Evolutionary conservation across 1,284 basidiomycete species (phyloP).

Genomic region (Porodaedalea pini): DNA sequence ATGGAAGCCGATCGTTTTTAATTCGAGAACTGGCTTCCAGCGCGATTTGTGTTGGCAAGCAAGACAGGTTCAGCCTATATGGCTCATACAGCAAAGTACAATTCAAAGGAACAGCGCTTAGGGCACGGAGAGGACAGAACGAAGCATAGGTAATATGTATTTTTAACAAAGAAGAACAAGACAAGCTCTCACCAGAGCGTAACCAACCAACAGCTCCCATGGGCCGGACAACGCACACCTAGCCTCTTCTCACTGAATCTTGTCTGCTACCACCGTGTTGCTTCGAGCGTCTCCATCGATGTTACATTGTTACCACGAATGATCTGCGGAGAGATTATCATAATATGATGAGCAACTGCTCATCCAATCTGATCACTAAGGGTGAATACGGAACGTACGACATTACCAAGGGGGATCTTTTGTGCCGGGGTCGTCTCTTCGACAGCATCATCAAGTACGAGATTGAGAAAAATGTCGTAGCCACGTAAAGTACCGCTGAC

Average conservation of each 20-base stretch:
- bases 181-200: too few relatives aligned
- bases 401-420: slow-evolving; percentile 85
- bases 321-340: slow-evolving; percentile 51
- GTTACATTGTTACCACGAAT: slow-evolving; percentile 94
- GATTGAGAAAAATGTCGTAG: slow-evolving; percentile 98
- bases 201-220: too few relatives aligned
- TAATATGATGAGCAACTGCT: slow-evolving; percentile 17
- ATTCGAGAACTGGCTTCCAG: too few relatives aligned
- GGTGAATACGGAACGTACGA: slow-evolving; percentile 54
- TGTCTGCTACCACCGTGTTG: slow-evolving; percentile 43
- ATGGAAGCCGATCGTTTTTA: too few relatives aligned
- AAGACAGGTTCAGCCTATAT: neutral
- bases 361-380: neutral
- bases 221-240: too few relatives aligned
- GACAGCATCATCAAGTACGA: slow-evolving; percentile 93
- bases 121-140: too few relatives aligned
- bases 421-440: slow-evolving; percentile 91
- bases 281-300: slow-evolving; percentile 82
- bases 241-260: too few relatives aligned
- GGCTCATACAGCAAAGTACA: neutral
- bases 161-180: too few relatives aligned
- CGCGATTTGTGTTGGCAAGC: too few relatives aligned
- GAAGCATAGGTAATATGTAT: too few relatives aligned
- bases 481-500: slow-evolving; percentile 95
- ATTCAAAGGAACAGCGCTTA: too few relatives aligned